These are phyloP conservation scores for Thermoascus crustaceus DNA, from an alignment of 2,329 filamentous ascomycete species.

Conservation along the genomic window DNA sequence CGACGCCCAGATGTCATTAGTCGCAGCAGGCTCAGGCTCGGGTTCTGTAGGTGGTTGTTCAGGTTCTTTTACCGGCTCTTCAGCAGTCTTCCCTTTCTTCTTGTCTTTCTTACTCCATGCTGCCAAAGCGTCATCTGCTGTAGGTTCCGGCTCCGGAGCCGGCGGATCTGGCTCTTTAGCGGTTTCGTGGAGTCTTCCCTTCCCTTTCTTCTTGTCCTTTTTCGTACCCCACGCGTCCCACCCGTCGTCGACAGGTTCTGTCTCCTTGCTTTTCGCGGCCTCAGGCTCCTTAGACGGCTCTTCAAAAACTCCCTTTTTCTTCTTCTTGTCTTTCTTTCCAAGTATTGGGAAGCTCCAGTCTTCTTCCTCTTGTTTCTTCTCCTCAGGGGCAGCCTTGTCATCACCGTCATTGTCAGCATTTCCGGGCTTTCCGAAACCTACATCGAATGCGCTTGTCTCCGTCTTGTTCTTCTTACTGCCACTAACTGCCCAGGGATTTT, in stretches of 20 bases:
- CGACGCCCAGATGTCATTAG: slow-evolving; percentile 6
- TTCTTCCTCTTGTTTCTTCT: slow-evolving; percentile 31
- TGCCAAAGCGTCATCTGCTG: slow-evolving; percentile 9
- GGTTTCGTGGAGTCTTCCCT: slow-evolving; percentile 17
- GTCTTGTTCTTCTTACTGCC: slow-evolving; percentile 32
- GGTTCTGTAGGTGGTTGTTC: slow-evolving; percentile 3
- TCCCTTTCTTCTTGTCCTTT: slow-evolving; percentile 41
- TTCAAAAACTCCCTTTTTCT: slow-evolving; percentile 27
- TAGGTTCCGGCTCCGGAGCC: slow-evolving; percentile 5
- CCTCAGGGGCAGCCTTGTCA: slow-evolving; percentile 38
- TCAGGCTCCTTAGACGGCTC: slow-evolving; percentile 14
- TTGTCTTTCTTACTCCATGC: slow-evolving; percentile 21
- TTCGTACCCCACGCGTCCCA: slow-evolving; percentile 16
- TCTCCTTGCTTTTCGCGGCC: slow-evolving; percentile 7
- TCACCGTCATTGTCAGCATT: slow-evolving; percentile 31
- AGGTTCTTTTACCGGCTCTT: background rate
- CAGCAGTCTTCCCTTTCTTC: slow-evolving; percentile 14
- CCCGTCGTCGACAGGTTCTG: slow-evolving; percentile 7
- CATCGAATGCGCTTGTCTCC: slow-evolving; percentile 32
- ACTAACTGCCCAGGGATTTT: slow-evolving; percentile 34
- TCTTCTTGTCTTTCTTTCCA: slow-evolving; percentile 41
- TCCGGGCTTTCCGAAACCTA: slow-evolving; percentile 37
- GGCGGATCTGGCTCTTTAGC: slow-evolving; percentile 14
- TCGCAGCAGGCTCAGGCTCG: slow-evolving; percentile 3
- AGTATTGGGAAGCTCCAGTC: slow-evolving; percentile 28